phyloP scores from a whole-genome alignment of 139 green algal genomes.

The Raphidocelis subcapitata region DNA sequence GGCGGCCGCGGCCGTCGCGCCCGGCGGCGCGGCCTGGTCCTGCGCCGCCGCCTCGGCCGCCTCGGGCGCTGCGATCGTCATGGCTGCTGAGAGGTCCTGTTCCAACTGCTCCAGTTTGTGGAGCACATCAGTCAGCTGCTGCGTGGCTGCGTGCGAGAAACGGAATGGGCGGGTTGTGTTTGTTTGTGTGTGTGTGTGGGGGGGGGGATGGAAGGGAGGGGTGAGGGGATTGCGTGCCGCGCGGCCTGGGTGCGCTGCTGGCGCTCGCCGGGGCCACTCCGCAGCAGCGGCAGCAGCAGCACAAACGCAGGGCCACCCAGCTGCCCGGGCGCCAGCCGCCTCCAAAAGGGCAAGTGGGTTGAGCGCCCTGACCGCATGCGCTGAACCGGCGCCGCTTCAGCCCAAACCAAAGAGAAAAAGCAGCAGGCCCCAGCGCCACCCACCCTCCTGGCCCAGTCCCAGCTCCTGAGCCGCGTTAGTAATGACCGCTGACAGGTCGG shows the following conservation, averaged over 20 bases:
- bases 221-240: too few relatives aligned
- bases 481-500: background rate
- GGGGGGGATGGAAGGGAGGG: too few relatives aligned
- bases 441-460: too few relatives aligned
- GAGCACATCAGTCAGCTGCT: constrained; percentile 18
- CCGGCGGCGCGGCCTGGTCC: background rate
- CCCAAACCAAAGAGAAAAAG: too few relatives aligned
- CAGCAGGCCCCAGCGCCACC: too few relatives aligned
- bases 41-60: background rate
- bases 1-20: background rate
- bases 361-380: background rate
- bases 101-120: constrained; percentile 30
- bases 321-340: background rate
- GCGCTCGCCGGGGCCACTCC: too few relatives aligned
- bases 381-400: too few relatives aligned
- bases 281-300: background rate
- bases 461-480: background rate
- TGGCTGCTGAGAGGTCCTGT: constrained; percentile 8
- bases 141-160: constrained; percentile 9
- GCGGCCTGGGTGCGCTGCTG: too few relatives aligned
- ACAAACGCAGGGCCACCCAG: background rate
- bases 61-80: background rate
- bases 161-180: too few relatives aligned
- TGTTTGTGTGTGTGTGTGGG: too few relatives aligned
- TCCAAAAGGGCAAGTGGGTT: background rate